Base-by-base conservation (phyloP, 148 eudicot species). In the Arctostaphylos glauca region DNA sequence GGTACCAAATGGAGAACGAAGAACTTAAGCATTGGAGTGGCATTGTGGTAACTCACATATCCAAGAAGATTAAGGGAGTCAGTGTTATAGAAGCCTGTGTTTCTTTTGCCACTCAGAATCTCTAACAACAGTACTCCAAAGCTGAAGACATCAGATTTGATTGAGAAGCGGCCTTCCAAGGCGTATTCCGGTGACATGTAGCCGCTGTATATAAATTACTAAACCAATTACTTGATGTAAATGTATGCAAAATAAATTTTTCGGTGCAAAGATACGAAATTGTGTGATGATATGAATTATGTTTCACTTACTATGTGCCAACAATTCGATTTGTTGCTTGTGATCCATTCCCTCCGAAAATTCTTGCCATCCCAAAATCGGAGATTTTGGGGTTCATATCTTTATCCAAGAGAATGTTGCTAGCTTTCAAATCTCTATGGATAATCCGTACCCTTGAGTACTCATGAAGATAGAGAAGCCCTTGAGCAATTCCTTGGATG, bases 371-470 rank as follows among this genome's bases (percentile, higher is more conserved):
- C 15, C 89, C 89, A 43, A 87, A 87, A 31, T 87, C 87, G 0
- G 87, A 87, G 38, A 84, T 84, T 59, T 82, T 87, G 2, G 89
- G 83, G 72, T 56, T 66, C 25, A 84, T 47, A 10, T 84, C 75
- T 19, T 62, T 46, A 55, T 87, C 89, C 14, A 87, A 82, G 47
- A 82, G 74, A 56, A 87, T 82, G 43, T 87, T 87, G 83, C 89
- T 87, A 4, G 87, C 67, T 67, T 87, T 87, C 43, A 87, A 83
- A 84, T 87, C 89, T 12, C 89, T 23, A 41, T 87, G 89, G 25
- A 87, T 87, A 38, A 87, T 79, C 54, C 49, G 76, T 75, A 87
- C 49, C 80, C 89, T 87, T 9, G 89, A 87, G 64, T 87, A 86
- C 2, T 84, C 85, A 46, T 87, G 89, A 23, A 87, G 89, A 68